Conservation (phyloP, 2,329 filamentous ascomycete genomes). For the Phaeophleospora eucalypticola region DNA sequence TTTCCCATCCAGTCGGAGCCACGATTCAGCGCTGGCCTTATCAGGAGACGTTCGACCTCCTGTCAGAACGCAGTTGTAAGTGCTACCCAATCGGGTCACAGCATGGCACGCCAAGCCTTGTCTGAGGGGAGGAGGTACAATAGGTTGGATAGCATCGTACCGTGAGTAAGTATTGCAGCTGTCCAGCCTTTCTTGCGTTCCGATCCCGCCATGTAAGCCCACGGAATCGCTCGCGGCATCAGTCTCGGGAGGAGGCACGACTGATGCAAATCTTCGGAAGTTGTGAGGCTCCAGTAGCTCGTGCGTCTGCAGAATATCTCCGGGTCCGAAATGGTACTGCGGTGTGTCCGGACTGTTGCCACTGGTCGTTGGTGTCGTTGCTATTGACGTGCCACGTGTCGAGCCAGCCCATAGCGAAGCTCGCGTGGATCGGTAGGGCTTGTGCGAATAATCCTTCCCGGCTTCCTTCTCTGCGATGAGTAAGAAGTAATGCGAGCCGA, state of each 20-base stretch:
- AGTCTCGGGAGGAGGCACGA: constrained; percentile 31
- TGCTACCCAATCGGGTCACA: constrained; percentile 59
- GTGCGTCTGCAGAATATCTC: constrained; percentile 26
- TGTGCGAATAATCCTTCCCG: constrained; percentile 24
- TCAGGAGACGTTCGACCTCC: constrained; percentile 78
- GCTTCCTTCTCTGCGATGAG: constrained; percentile 57
- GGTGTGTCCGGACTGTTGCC: constrained; percentile 17
- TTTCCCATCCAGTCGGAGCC: constrained; percentile 59
- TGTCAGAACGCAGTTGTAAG: constrained; percentile 57
- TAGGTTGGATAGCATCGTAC: constrained; percentile 22
- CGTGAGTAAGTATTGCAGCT: constrained; percentile 44
- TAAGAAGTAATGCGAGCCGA: constrained; percentile 79
- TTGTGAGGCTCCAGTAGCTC: constrained; percentile 25
- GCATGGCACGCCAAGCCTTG: constrained; percentile 66
- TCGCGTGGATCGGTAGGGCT: constrained; percentile 21
- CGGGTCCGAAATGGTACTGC: constrained; percentile 22
- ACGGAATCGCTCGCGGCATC: constrained; percentile 30
- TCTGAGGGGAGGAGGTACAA: constrained; percentile 29
- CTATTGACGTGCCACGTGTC: constrained; percentile 14
- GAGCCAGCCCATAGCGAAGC: constrained; percentile 22
- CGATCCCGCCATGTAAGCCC: constrained; percentile 44
- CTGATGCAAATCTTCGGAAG: constrained; percentile 38
- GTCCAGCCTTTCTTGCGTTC: constrained; percentile 45
- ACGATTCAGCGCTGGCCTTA: constrained; percentile 66
- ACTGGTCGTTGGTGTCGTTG: constrained; percentile 15